A percentile compares a stretch with the other conserved stretches of the same genome.
Evolutionary conservation across 1,139 yeast genomes (phyloP).

Genomic region (Taphrina confusa): DNA sequence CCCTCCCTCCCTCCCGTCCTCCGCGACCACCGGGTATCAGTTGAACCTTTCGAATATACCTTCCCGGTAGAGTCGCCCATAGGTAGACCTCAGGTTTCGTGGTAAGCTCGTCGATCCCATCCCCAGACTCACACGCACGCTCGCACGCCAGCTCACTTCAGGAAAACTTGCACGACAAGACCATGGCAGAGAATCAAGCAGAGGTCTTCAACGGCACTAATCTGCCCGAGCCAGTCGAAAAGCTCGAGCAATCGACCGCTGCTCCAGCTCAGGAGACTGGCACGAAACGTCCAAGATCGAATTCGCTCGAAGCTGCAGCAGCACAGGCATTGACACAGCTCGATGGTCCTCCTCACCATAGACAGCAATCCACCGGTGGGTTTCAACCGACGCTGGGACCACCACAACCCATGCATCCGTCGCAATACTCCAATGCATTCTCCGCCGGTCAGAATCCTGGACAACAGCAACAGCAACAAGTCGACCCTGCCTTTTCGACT

Average conservation of each 20-base stretch:
- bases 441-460: conserved; percentile 14
- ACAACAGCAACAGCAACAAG: conserved; percentile 7
- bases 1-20: conserved; percentile 5
- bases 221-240: neutral
- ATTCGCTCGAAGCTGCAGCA: conserved; percentile 24
- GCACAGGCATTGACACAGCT: conserved; percentile 25
- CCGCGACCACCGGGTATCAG: conserved; percentile 5
- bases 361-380: conserved; percentile 16
- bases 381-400: conserved; percentile 25
- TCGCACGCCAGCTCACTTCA: neutral
- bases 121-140: neutral
- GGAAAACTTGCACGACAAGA: too few species aligned
- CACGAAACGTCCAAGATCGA: conserved; percentile 14
- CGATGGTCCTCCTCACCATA: conserved; percentile 18
- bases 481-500: neutral
- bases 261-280: conserved; percentile 13
- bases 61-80: too few species aligned
- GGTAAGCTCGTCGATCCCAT: too few species aligned
- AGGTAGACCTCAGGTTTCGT: too few species aligned
- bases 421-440: conserved; percentile 23
- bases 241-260: conserved; percentile 2
- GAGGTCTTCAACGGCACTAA: neutral
- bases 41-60: neutral
- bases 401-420: conserved; percentile 28
- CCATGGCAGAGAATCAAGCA: neutral